Conservation (phyloP, 257 asterid species). For the Ajuga chamaepitys region DNA sequence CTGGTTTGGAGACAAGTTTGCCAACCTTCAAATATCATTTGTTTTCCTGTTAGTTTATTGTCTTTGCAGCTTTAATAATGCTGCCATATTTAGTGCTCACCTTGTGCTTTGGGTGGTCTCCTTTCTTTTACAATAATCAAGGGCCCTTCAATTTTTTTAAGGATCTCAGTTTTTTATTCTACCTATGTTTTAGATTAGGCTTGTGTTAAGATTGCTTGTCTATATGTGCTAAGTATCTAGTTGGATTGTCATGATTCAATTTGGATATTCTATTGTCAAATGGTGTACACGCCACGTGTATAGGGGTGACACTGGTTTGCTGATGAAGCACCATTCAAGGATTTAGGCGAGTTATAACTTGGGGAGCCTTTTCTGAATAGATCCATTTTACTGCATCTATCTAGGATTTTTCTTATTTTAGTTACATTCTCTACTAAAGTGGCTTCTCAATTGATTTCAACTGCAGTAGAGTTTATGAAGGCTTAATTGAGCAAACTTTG, state of each 20-base stretch:
- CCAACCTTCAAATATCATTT: constrained; percentile 17
- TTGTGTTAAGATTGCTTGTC: neutral
- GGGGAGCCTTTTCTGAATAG: too few species aligned
- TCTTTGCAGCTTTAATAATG: constrained; percentile 18
- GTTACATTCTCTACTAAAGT: too few species aligned
- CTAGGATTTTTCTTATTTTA: too few species aligned
- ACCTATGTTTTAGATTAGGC: neutral
- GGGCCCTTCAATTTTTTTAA: neutral
- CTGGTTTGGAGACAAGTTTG: constrained; percentile 24
- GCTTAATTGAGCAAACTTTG: too few species aligned
- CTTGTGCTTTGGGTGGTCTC: too few species aligned
- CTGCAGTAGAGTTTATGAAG: too few species aligned
- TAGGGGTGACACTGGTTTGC: too few species aligned
- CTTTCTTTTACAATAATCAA: too few species aligned
- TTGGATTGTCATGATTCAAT: neutral
- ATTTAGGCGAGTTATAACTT: too few species aligned
- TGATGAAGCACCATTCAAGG: too few species aligned
- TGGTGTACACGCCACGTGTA: neutral
- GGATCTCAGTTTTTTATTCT: constrained; percentile 1
- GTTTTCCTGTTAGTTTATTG: constrained; percentile 23
- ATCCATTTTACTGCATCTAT: too few species aligned
- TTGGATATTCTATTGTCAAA: neutral
- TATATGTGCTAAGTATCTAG: neutral
- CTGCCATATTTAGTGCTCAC: constrained; percentile 4
- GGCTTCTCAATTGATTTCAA: too few species aligned